phyloP scores from a whole-genome alignment of 768 basidiomycete genomes.

The Serendipita vermifera region DNA sequence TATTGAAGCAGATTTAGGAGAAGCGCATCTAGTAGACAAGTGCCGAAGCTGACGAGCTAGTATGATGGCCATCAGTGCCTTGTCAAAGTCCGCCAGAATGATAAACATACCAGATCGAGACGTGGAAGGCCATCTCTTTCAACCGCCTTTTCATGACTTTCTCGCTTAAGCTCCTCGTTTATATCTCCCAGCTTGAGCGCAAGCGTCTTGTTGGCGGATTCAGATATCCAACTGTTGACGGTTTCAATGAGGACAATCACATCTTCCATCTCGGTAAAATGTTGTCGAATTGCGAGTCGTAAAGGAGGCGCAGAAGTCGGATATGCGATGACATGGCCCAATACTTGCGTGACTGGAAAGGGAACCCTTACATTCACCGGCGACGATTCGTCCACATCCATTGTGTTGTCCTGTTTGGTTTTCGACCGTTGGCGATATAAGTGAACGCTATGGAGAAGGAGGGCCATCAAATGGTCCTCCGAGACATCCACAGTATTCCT shows the following conservation, averaged over 20 bases:
- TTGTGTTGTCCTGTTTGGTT: conserved; percentile 18
- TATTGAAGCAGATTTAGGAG: conserved; percentile 57
- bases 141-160: conserved; percentile 21
- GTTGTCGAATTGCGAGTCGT: conserved; percentile 38
- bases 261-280: conserved; percentile 38
- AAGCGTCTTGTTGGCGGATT: conserved; percentile 20
- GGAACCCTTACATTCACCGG: conserved; percentile 20
- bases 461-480: conserved; percentile 48
- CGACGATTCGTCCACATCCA: conserved; percentile 27
- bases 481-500: conserved; percentile 46
- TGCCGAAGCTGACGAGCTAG: conserved; percentile 48
- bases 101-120: conserved; percentile 29
- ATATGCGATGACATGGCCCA: conserved; percentile 31
- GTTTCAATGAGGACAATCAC: conserved; percentile 34
- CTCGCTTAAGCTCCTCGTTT: conserved; percentile 16
- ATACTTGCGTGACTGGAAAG: conserved; percentile 26
- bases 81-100: too few relatives aligned
- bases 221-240: conserved; percentile 38
- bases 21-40: conserved; percentile 55
- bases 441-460: conserved; percentile 25
- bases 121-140: conserved; percentile 28
- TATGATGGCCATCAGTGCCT: too few relatives aligned
- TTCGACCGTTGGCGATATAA: background rate
- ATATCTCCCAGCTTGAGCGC: conserved; percentile 15
- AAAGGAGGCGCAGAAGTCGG: conserved; percentile 29